Conservation (phyloP, 2,329 filamentous ascomycete genomes). For the Fusarium sororula region DNA sequence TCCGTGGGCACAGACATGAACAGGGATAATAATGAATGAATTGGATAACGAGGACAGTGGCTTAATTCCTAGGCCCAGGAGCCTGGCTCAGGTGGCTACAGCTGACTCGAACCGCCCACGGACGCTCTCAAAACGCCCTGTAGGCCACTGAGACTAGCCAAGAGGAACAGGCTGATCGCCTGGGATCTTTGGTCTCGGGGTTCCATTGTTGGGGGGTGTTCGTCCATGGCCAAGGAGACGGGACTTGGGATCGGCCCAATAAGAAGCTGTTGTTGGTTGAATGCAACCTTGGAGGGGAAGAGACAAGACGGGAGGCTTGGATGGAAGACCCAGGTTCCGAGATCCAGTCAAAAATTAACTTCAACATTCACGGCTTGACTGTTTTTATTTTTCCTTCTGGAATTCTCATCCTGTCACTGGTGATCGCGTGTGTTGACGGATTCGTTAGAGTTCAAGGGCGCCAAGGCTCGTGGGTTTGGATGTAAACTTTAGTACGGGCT, state of each 20-base stretch:
- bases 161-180: conserved; percentile 10
- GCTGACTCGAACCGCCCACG: conserved; percentile 41
- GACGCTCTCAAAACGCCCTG: conserved; percentile 15
- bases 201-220: conserved; percentile 21
- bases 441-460: conserved; percentile 9
- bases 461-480: conserved; percentile 7
- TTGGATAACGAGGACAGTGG: conserved; percentile 2
- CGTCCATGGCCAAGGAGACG: conserved; percentile 40
- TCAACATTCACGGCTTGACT: not conserved
- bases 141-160: conserved; percentile 12
- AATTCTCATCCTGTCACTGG: not conserved
- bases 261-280: conserved; percentile 7
- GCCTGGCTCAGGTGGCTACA: conserved; percentile 40
- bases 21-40: conserved; percentile 11
- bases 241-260: conserved; percentile 29
- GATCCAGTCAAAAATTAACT: conserved; percentile 2
- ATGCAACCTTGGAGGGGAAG: not conserved
- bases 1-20: not conserved
- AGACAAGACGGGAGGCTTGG: conserved; percentile 9
- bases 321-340: conserved; percentile 23
- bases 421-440: not conserved
- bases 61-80: conserved; percentile 38
- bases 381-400: not conserved
- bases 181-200: conserved; percentile 10
- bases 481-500: not conserved